Percentiles rank a stretch among this genome's conserved stretches.
phyloP scores from a whole-genome alignment of 1,139 yeast genomes.

The Blastobotrys illinoisensis region DNA sequence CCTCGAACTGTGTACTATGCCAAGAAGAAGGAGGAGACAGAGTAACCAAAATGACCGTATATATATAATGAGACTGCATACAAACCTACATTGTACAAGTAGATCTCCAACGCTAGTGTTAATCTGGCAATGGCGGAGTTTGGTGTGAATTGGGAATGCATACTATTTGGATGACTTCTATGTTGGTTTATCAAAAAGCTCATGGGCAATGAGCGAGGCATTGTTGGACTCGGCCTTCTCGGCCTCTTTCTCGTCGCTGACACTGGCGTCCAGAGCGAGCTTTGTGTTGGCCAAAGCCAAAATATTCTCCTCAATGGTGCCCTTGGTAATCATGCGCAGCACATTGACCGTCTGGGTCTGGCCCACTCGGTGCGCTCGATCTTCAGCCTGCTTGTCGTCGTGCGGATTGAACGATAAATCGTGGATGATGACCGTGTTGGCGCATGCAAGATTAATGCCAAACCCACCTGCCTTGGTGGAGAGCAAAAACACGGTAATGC shows the following conservation, averaged over 20 bases:
- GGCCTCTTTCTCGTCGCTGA: slow-evolving; percentile 45
- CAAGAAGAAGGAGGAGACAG: neutral
- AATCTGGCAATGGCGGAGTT: too few relatives aligned
- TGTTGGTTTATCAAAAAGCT: slow-evolving; percentile 27
- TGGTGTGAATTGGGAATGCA: neutral
- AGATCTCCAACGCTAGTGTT: too few relatives aligned
- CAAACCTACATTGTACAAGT: too few relatives aligned
- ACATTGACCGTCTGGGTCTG: slow-evolving; percentile 86
- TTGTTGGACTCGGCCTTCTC: slow-evolving; percentile 52
- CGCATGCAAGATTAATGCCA: slow-evolving; percentile 94
- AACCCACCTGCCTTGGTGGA: slow-evolving; percentile 98
- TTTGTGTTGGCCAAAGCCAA: slow-evolving; percentile 83
- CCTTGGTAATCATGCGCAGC: slow-evolving; percentile 63
- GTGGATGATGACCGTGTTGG: slow-evolving; percentile 83
- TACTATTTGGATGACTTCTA: slow-evolving; percentile 5
- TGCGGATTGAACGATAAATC: slow-evolving; percentile 97
- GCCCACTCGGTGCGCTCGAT: slow-evolving; percentile 96
- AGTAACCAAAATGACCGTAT: slow-evolving; percentile 1
- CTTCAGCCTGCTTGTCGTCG: slow-evolving; percentile 98
- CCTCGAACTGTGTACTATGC: slow-evolving; percentile 20
- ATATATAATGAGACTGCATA: slow-evolving; percentile 1
- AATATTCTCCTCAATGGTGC: slow-evolving; percentile 87
- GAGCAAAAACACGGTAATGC: slow-evolving; percentile 78
- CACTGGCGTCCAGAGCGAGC: slow-evolving; percentile 74
- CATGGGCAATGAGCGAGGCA: slow-evolving; percentile 43